These are phyloP conservation scores for Verticillium zaregamsianum DNA, from an alignment of 2,329 filamentous ascomycete genomes.

Conservation along the genomic window DNA sequence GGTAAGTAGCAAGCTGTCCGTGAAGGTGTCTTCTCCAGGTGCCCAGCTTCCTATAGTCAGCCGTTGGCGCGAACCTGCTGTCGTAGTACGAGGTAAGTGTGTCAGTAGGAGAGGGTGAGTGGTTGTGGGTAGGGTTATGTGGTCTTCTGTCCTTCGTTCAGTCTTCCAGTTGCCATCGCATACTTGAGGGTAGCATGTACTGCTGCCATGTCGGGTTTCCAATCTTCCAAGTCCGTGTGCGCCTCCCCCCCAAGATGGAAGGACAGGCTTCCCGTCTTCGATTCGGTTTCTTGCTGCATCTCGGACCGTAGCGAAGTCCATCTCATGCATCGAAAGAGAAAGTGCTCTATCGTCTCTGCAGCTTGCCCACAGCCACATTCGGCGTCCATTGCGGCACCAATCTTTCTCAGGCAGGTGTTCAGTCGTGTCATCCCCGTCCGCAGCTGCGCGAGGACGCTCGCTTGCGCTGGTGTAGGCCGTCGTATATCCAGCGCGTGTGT, in stretches of 20 bases:
- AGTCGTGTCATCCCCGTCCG: conserved; percentile 14
- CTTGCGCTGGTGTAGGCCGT: conserved; percentile 12
- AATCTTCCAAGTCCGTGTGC: conserved; percentile 15
- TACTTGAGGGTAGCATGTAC: conserved; percentile 23
- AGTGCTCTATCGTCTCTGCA: conserved; percentile 21
- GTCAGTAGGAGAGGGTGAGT: not conserved
- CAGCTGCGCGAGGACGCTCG: conserved; percentile 14
- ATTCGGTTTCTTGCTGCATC: not conserved
- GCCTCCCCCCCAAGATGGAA: not conserved
- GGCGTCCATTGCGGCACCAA: conserved; percentile 3
- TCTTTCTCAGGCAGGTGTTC: conserved; percentile 11
- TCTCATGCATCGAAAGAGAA: conserved; percentile 20
- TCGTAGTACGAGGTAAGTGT: not conserved
- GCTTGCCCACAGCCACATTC: conserved; percentile 10
- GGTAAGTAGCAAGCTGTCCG: not conserved
- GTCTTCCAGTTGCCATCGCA: conserved; percentile 20
- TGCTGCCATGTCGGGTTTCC: conserved; percentile 22
- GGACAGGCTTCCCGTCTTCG: not conserved
- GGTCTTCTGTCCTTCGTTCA: conserved; percentile 5
- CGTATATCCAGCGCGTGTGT: conserved; percentile 14
- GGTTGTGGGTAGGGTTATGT: not conserved
- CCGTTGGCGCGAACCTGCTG: not conserved
- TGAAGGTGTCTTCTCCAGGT: conserved; percentile 1
- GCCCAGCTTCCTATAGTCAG: not conserved
- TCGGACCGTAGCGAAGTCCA: conserved; percentile 15